Conservation (phyloP, 768 basidiomycete species). For the Phanerochaete carnosa region DNA sequence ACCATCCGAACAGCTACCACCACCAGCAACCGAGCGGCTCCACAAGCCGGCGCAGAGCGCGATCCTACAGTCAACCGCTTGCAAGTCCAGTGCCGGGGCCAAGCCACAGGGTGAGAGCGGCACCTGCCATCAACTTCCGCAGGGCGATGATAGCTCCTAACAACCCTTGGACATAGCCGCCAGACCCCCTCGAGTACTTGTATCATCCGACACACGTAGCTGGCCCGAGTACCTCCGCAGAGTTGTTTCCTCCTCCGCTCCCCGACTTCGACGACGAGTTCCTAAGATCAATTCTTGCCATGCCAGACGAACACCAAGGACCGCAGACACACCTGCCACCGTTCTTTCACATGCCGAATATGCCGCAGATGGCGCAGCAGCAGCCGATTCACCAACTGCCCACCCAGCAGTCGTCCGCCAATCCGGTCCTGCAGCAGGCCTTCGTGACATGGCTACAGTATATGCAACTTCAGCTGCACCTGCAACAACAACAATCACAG, state of each 20-base stretch:
- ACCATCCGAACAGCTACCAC: slow-evolving; percentile 2
- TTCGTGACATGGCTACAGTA: slow-evolving; percentile 27
- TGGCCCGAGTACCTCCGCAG: neutral
- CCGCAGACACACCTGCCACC: neutral
- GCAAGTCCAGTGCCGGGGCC: slow-evolving; percentile 10
- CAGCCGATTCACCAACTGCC: slow-evolving; percentile 10
- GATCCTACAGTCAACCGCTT: slow-evolving; percentile 16
- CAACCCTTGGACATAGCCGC: slow-evolving; percentile 10
- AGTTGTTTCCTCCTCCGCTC: neutral
- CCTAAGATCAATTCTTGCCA: slow-evolving; percentile 9
- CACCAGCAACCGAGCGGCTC: neutral
- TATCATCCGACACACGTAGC: neutral
- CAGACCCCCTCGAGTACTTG: slow-evolving; percentile 13
- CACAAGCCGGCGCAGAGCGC: neutral
- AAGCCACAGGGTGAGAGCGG: slow-evolving; percentile 10
- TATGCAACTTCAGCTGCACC: slow-evolving; percentile 21
- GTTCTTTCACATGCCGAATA: neutral
- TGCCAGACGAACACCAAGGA: slow-evolving; percentile 11
- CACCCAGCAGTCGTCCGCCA: slow-evolving; percentile 8
- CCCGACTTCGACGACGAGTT: slow-evolving; percentile 7
- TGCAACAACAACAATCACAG: slow-evolving; percentile 12
- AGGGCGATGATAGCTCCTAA: neutral
- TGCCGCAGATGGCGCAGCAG: slow-evolving; percentile 2
- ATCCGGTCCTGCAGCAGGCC: slow-evolving; percentile 22
- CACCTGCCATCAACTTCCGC: neutral